Base-by-base conservation (phyloP, 2,329 filamentous ascomycete species). In the Clonostachys byssicola region DNA sequence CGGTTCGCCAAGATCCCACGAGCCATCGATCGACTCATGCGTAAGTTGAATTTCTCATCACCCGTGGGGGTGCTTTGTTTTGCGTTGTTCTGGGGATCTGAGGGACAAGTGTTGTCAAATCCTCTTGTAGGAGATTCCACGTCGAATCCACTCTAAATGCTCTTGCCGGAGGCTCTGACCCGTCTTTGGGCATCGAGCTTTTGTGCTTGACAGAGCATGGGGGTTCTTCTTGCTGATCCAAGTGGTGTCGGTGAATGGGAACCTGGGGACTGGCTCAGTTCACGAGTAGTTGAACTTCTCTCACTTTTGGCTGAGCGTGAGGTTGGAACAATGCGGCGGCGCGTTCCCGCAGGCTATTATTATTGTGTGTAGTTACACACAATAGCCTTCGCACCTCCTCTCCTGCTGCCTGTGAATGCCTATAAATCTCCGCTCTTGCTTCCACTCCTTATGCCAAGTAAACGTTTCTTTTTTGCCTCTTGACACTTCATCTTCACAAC, bases 21-120 rank as follows among this genome's bases (percentile, higher is more conserved):
- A 85, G 85, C 57, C 86, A 88, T 60, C 80, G 88, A 47, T 82
- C 86, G 43, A 84, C 81, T 44, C 88, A 89, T 64, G 82, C 85
- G 89, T 94, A 82, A 83, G 89, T 91, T 42, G 5, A 38, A 14
- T 41, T 20, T 42, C 20, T 49, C 46, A 34, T 47, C 44, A 52
- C 16, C 45, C 23, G 23, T 30, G 10, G 23, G 6, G 23, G 10
- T 30, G 23, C 23, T 52, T 44, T 57, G 40, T 42, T 34, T 12
- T 51, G 34, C 43, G 30, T 17, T 45, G 17, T 45, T 10, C 17
- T 39, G 8, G 12, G 14, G 17, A 13, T 14, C 14, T 40, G 13
- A n/a, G 40, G 40, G 40, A 10, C 23, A 41, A n/a, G 40, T 40
- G 36, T 16, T 13, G 40, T n/a, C 16, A 20, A 13, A 17, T 17